Evolutionary conservation across 352 stramenopile genomes (phyloP).

Genomic region (Phytophthora chlamydospora): DNA sequence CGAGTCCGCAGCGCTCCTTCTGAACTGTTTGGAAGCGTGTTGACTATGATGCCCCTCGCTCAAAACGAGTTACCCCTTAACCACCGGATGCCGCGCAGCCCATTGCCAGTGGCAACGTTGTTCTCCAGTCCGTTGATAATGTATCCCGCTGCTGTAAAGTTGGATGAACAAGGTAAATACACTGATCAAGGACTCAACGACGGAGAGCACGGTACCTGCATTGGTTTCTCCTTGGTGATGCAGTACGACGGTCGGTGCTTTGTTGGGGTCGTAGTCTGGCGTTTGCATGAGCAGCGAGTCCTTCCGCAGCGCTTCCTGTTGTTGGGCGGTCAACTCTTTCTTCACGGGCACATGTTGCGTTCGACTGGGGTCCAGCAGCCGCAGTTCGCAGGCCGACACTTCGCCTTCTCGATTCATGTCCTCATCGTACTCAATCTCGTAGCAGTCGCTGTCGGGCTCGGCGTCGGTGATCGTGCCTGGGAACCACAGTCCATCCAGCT

Average conservation of each 20-base stretch:
- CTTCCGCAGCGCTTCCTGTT: slow-evolving; percentile 51
- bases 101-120: slow-evolving; percentile 82
- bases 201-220: slow-evolving; percentile 40
- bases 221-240: slow-evolving; percentile 79
- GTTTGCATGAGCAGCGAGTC: slow-evolving; percentile 68
- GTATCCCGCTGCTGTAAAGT: slow-evolving; percentile 55
- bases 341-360: slow-evolving; percentile 11
- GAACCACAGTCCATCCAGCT: slow-evolving; percentile 83
- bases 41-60: not conserved
- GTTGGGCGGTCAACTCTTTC: slow-evolving; percentile 33
- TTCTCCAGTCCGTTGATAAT: slow-evolving; percentile 89
- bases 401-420: slow-evolving; percentile 75
- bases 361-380: slow-evolving; percentile 35
- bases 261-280: slow-evolving; percentile 74
- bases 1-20: slow-evolving; percentile 10
- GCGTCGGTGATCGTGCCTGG: slow-evolving; percentile 59
- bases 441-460: slow-evolving; percentile 55
- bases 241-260: slow-evolving; percentile 71
- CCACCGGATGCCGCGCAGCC: slow-evolving; percentile 81
- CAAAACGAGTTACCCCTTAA: slow-evolving; percentile 80
- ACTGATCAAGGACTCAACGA: not conserved
- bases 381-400: slow-evolving; percentile 57
- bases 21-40: slow-evolving; percentile 6
- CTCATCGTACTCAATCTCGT: slow-evolving; percentile 83
- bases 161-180: slow-evolving; percentile 8